phyloP scores from a whole-genome alignment of 129 eudicot species.

The Ambrosia artemisiifolia region DNA sequence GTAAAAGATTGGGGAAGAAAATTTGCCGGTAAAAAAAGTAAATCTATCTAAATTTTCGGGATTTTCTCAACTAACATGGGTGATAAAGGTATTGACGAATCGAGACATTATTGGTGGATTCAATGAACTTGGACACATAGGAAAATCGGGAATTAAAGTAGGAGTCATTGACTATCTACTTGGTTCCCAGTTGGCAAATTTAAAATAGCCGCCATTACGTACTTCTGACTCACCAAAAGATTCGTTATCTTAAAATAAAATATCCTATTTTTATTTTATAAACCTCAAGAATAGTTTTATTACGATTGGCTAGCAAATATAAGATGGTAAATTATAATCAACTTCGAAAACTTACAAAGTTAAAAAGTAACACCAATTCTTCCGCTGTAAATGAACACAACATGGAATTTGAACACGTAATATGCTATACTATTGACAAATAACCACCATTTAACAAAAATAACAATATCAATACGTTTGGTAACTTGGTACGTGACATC shows the following conservation, averaged over 20 bases:
- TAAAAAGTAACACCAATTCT: too few relatives aligned
- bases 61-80: background rate
- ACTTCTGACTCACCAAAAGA: slow-evolving; percentile 1
- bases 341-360: too few relatives aligned
- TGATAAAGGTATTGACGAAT: background rate
- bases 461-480: slow-evolving; percentile 12
- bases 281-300: too few relatives aligned
- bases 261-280: background rate
- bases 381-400: too few relatives aligned
- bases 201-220: slow-evolving; percentile 15
- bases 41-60: too few relatives aligned
- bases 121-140: slow-evolving; percentile 20
- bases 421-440: slow-evolving; percentile 1
- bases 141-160: background rate
- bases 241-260: background rate
- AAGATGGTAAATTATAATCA: too few relatives aligned
- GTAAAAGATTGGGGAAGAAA: too few relatives aligned
- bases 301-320: too few relatives aligned
- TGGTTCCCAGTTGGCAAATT: background rate
- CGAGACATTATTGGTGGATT: background rate
- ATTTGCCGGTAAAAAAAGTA: too few relatives aligned
- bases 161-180: slow-evolving; percentile 2
- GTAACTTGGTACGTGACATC: background rate
- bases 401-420: background rate
- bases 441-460: background rate